Evolutionary conservation across 2,329 filamentous ascomycete genomes (phyloP).

Genomic region (Alternaria infectoria): DNA sequence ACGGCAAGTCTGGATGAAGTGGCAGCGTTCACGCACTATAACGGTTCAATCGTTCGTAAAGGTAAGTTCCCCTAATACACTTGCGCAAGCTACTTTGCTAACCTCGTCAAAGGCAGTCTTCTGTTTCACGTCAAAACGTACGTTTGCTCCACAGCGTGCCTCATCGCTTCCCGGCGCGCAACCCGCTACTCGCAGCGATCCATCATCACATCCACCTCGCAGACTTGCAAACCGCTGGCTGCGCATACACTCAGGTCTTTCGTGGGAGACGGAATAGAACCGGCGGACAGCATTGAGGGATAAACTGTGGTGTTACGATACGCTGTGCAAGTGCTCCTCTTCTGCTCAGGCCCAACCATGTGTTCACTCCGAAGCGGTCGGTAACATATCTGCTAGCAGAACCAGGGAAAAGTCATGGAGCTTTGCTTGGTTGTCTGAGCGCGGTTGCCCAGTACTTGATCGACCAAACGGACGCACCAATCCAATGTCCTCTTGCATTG

Average conservation of each 20-base stretch:
- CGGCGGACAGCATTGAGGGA: not conserved
- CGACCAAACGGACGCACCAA: not conserved
- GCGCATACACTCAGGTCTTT: not conserved
- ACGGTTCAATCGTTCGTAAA: not conserved
- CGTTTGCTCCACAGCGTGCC: not conserved
- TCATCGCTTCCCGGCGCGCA: not conserved
- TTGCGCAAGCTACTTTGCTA: not conserved
- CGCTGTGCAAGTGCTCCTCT: not conserved
- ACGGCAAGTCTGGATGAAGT: not conserved
- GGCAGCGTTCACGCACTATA: not conserved
- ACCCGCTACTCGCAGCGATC: not conserved
- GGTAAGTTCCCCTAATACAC: not conserved
- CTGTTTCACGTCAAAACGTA: not conserved
- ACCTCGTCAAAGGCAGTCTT: not conserved
- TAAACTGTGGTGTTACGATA: not conserved
- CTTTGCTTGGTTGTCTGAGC: not conserved
- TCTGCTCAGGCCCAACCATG: not conserved
- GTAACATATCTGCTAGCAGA: not conserved
- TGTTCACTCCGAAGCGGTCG: conserved; percentile 6
- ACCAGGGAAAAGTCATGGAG: not conserved
- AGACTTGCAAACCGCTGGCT: not conserved
- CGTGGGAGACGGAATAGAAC: not conserved
- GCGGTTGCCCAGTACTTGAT: not conserved
- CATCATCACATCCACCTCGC: not conserved
- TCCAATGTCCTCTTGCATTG: not conserved